Conservation (phyloP, 1,284 basidiomycete species). For the Austroboletus niveus region DNA sequence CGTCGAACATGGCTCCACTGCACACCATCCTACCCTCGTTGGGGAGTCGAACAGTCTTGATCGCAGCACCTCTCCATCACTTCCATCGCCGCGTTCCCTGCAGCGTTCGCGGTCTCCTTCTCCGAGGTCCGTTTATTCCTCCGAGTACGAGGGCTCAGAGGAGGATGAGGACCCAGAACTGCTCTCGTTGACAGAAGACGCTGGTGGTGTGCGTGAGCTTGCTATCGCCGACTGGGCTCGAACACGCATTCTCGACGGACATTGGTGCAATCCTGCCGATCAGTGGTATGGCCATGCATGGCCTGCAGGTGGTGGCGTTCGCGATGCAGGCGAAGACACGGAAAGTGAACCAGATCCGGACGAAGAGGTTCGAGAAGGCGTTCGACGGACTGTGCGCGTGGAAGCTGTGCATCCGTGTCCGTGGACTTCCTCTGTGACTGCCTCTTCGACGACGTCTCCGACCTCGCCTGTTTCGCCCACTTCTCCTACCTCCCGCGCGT, state of each 20-base stretch:
- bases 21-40: conserved; percentile 2
- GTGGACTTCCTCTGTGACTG: conserved; percentile 41
- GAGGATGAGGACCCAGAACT: conserved; percentile 62
- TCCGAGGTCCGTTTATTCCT: conserved; percentile 32
- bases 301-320: conserved; percentile 35
- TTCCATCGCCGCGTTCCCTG: conserved; percentile 25
- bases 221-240: conserved; percentile 74
- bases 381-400: conserved; percentile 39
- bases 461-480: conserved; percentile 15
- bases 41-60: conserved; percentile 17
- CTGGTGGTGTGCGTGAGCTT: conserved; percentile 56
- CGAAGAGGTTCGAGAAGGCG: conserved; percentile 21
- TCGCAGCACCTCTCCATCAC: conserved; percentile 26
- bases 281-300: conserved; percentile 51
- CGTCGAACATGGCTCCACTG: conserved; percentile 6
- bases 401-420: conserved; percentile 64
- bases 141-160: conserved; percentile 48
- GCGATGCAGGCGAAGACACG: conserved; percentile 32
- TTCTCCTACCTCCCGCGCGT: conserved; percentile 16
- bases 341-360: conserved; percentile 28
- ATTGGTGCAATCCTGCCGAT: conserved; percentile 71
- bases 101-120: conserved; percentile 33
- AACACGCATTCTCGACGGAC: conserved; percentile 65
- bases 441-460: conserved; percentile 12
- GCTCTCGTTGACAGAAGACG: conserved; percentile 58